phyloP scores from a whole-genome alignment of 495 filamentous ascomycete species.

The Beverwykella pulmonaria region DNA sequence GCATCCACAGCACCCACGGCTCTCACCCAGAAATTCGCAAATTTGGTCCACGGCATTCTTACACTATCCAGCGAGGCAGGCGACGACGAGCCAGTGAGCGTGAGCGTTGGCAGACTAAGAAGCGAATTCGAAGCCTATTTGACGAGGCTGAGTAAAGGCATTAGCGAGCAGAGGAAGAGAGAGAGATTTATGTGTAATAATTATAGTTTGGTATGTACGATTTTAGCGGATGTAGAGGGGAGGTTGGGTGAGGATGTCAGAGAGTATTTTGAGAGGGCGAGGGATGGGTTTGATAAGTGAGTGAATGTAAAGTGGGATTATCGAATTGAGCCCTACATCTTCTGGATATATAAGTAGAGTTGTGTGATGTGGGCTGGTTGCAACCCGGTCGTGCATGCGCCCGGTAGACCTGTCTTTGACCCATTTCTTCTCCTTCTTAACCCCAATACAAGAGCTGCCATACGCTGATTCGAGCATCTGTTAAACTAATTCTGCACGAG shows the following conservation, averaged over 20 bases:
- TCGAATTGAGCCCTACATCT: too few relatives aligned
- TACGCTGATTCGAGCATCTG: too few relatives aligned
- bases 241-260: slow-evolving; percentile 77
- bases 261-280: slow-evolving; percentile 65
- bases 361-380: too few relatives aligned
- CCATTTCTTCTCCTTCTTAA: too few relatives aligned
- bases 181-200: slow-evolving; percentile 93
- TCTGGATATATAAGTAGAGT: too few relatives aligned
- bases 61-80: slow-evolving; percentile 80
- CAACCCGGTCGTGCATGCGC: too few relatives aligned
- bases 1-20: slow-evolving; percentile 86
- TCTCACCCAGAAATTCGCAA: slow-evolving; percentile 88
- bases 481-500: too few relatives aligned
- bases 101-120: slow-evolving; percentile 73
- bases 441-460: too few relatives aligned
- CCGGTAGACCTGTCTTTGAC: too few relatives aligned
- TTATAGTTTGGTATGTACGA: slow-evolving; percentile 86
- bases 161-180: slow-evolving; percentile 75
- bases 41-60: slow-evolving; percentile 82
- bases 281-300: slow-evolving; percentile 47
- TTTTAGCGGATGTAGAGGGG: slow-evolving; percentile 80
- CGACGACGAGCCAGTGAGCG: slow-evolving; percentile 88
- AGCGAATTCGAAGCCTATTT: slow-evolving; percentile 79
- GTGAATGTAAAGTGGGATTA: neutral
- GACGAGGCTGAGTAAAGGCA: slow-evolving; percentile 64